phyloP scores from a whole-genome alignment of 495 filamentous ascomycete species.

The Hypoxylon fragiforme region DNA sequence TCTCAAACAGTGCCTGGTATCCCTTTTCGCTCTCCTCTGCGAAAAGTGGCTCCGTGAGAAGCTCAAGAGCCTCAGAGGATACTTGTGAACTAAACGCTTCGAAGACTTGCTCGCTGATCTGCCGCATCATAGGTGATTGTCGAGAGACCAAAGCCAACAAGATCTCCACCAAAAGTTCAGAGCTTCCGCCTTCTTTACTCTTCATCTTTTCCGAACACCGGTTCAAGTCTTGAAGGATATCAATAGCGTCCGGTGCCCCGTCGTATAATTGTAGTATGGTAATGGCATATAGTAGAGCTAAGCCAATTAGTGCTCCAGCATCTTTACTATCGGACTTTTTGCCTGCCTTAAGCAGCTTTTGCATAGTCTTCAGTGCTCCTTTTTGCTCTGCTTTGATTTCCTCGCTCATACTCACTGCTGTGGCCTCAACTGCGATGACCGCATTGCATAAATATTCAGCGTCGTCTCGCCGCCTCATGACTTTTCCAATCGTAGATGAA shows the following conservation, averaged over 20 bases:
- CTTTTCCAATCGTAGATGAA: constrained; percentile 62
- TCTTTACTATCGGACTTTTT: constrained; percentile 43
- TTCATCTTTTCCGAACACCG: constrained; percentile 69
- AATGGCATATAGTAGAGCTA: constrained; percentile 82
- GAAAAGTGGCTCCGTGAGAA: constrained; percentile 72
- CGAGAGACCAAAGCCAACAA: constrained; percentile 85
- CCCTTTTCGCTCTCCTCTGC: constrained; percentile 81
- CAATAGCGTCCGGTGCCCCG: constrained; percentile 79
- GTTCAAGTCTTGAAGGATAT: constrained; percentile 73
- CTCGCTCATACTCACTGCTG: constrained; percentile 64
- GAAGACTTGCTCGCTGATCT: constrained; percentile 86
- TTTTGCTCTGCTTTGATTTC: constrained; percentile 62
- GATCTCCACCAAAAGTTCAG: constrained; percentile 82
- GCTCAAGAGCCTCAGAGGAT: constrained; percentile 69
- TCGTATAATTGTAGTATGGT: constrained; percentile 87
- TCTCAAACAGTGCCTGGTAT: constrained; percentile 83
- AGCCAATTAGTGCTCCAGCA: constrained; percentile 57
- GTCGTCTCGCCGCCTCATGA: constrained; percentile 65
- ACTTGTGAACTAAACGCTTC: constrained; percentile 72
- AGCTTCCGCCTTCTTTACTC: constrained; percentile 60
- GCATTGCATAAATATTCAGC: constrained; percentile 53
- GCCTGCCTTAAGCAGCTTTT: constrained; percentile 66
- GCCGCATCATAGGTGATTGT: constrained; percentile 80
- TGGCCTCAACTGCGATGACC: constrained; percentile 49
- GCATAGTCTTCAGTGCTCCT: constrained; percentile 65